Percentiles rank a stretch among this genome's conserved stretches.
phyloP scores from a whole-genome alignment of 345 rosid genomes.

The Balakata baccata region DNA sequence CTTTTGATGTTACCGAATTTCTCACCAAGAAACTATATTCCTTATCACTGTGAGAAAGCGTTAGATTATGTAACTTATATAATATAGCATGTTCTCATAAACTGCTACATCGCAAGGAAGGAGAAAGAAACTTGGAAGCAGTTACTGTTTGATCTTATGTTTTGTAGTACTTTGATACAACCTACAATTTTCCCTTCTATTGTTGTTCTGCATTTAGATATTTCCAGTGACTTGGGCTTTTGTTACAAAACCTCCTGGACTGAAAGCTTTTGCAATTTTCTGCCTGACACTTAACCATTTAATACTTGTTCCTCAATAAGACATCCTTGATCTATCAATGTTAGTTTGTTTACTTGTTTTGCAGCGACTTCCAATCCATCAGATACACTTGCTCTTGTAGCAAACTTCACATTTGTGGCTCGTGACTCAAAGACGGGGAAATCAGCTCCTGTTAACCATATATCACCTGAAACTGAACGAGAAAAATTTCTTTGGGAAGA shows the following conservation, averaged over 20 bases:
- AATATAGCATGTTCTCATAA: not conserved
- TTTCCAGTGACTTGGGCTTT: not conserved
- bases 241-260: not conserved
- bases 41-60: not conserved
- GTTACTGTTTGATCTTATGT: too few species aligned
- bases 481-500: constrained; percentile 74
- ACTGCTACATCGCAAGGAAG: not conserved
- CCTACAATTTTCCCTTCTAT: not conserved
- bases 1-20: not conserved
- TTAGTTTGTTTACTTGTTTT: constrained; percentile 13
- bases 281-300: not conserved
- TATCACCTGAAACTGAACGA: constrained; percentile 59
- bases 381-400: constrained; percentile 62
- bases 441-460: constrained; percentile 63
- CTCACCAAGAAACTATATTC: not conserved
- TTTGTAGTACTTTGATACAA: too few species aligned
- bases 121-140: too few species aligned
- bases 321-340: not conserved
- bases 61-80: not conserved
- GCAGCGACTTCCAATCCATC: constrained; percentile 40
- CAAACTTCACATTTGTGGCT: constrained; percentile 84
- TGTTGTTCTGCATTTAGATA: not conserved
- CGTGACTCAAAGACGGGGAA: constrained; percentile 78
- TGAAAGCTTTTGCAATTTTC: not conserved
- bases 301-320: not conserved